phyloP scores from a whole-genome alignment of 2,329 filamentous ascomycete genomes.

The Sodiomyces alkalinus region DNA sequence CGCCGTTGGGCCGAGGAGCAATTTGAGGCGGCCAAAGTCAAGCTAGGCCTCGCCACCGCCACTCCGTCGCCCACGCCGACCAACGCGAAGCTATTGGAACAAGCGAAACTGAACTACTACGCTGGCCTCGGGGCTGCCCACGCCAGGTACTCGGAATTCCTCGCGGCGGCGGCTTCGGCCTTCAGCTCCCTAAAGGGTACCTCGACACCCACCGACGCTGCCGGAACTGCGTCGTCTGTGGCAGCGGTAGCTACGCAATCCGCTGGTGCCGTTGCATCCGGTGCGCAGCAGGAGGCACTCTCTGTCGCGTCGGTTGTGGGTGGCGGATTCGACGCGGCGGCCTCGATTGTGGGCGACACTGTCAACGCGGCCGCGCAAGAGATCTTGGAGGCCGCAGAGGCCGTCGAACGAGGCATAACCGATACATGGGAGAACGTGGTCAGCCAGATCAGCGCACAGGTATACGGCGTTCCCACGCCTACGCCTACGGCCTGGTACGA shows the following conservation, averaged over 20 bases:
- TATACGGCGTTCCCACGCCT: conserved; percentile 54
- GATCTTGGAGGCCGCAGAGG: conserved; percentile 29
- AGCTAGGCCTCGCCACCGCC: conserved; percentile 45
- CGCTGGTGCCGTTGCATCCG: conserved; percentile 27
- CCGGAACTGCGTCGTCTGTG: conserved; percentile 27
- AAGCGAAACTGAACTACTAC: conserved; percentile 54
- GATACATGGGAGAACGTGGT: conserved; percentile 30
- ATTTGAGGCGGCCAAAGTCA: conserved; percentile 52
- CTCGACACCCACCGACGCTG: conserved; percentile 41
- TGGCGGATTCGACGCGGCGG: conserved; percentile 24
- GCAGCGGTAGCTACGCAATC: conserved; percentile 32
- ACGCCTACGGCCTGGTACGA: conserved; percentile 42
- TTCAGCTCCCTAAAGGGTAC: conserved; percentile 44
- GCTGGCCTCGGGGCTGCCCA: conserved; percentile 66
- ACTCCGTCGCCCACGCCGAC: conserved; percentile 36
- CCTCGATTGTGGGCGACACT: conserved; percentile 21
- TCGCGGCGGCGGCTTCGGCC: conserved; percentile 55
- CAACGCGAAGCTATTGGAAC: conserved; percentile 44
- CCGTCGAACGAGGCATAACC: conserved; percentile 20
- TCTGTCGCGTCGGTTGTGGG: conserved; percentile 31
- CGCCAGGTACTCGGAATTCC: conserved; percentile 61
- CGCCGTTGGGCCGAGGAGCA: conserved; percentile 55
- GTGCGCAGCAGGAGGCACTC: conserved; percentile 33
- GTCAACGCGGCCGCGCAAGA: conserved; percentile 15
- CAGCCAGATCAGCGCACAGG: conserved; percentile 48